Conservation (phyloP, 768 basidiomycete species). For the Lentinula detonsa region DNA sequence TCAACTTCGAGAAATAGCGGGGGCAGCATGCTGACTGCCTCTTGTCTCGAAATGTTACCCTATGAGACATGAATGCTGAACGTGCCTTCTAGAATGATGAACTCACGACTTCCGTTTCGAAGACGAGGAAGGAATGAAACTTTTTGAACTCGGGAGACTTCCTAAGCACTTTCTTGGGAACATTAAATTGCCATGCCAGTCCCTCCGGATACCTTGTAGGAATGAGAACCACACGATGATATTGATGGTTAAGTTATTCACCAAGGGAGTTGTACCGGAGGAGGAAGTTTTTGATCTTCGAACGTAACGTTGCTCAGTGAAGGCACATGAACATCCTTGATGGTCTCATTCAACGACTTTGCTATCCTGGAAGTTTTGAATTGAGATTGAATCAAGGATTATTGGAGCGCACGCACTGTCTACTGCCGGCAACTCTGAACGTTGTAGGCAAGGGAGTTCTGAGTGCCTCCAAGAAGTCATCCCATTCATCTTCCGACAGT, state of each 20-base stretch:
- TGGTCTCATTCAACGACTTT: constrained; percentile 71
- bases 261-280: constrained; percentile 87
- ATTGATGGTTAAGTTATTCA: constrained; percentile 22
- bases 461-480: constrained; percentile 56
- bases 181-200: constrained; percentile 96
- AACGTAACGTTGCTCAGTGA: constrained; percentile 64
- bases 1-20: constrained; percentile 92
- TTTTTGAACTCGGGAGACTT: constrained; percentile 87
- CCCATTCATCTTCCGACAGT: constrained; percentile 77
- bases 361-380: constrained; percentile 37
- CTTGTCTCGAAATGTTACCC: constrained; percentile 95
- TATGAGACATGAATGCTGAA: constrained; percentile 19
- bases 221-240: neutral
- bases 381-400: neutral
- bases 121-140: constrained; percentile 94
- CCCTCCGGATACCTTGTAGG: constrained; percentile 80
- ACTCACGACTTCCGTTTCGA: constrained; percentile 94
- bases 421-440: constrained; percentile 85
- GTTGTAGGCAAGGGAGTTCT: constrained; percentile 82
- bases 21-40: constrained; percentile 99
- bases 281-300: constrained; percentile 68
- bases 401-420: constrained; percentile 49
- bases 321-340: constrained; percentile 76
- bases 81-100: neutral
- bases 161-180: constrained; percentile 81